These are phyloP conservation scores for Thelephora ganbajun DNA, from an alignment of 768 basidiomycete genomes.

Conservation along the genomic window DNA sequence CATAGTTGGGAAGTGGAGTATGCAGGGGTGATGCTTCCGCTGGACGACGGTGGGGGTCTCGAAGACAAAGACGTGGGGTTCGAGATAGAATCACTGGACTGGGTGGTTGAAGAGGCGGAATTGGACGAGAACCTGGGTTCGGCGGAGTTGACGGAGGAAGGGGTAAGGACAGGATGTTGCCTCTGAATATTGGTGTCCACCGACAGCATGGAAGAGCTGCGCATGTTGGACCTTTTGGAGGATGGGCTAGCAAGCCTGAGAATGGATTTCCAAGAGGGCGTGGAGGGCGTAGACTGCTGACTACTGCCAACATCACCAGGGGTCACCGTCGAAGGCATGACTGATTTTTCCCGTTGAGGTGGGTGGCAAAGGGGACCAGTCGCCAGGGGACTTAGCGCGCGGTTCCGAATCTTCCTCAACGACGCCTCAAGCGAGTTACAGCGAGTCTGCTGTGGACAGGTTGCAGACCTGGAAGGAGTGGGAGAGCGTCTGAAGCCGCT, in stretches of 20 bases:
- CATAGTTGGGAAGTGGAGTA: slow-evolving; percentile 11
- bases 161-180: slow-evolving; percentile 32
- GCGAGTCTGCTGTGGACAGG: too few relatives aligned
- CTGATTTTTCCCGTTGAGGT: background rate
- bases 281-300: slow-evolving; percentile 5
- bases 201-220: slow-evolving; percentile 31
- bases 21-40: slow-evolving; percentile 7
- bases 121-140: slow-evolving; percentile 66
- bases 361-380: too few relatives aligned
- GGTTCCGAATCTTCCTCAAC: too few relatives aligned
- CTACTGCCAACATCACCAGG: too few relatives aligned
- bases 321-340: background rate
- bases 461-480: too few relatives aligned
- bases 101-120: slow-evolving; percentile 46
- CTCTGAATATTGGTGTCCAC: slow-evolving; percentile 32
- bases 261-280: slow-evolving; percentile 52
- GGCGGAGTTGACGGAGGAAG: slow-evolving; percentile 34
- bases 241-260: slow-evolving; percentile 56
- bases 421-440: too few relatives aligned
- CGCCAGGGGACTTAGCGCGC: too few relatives aligned
- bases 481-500: too few relatives aligned
- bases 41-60: slow-evolving; percentile 5
- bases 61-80: slow-evolving; percentile 14
- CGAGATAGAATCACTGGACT: slow-evolving; percentile 55
- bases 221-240: slow-evolving; percentile 36